These are phyloP conservation scores for Termitomyces sp. DNA, from an alignment of 768 basidiomycete genomes.

Conservation along the genomic window DNA sequence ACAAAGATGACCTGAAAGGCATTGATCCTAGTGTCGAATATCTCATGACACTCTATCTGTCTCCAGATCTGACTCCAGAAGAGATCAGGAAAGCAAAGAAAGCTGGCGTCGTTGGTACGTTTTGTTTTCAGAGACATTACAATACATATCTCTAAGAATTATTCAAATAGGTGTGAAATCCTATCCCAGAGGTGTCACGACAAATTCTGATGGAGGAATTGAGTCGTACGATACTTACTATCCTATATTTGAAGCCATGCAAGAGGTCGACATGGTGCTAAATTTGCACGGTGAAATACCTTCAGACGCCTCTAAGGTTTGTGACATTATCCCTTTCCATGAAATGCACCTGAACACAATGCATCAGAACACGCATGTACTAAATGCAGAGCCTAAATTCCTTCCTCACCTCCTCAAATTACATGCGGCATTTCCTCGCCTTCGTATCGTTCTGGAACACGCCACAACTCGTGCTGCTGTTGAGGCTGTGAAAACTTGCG, in stretches of 20 bases:
- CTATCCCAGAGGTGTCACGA: constrained; percentile 96
- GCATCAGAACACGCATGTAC: constrained; percentile 76
- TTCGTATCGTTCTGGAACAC: constrained; percentile 96
- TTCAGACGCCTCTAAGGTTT: constrained; percentile 61
- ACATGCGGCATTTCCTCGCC: constrained; percentile 76
- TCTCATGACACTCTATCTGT: constrained; percentile 96
- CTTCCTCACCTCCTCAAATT: constrained; percentile 82
- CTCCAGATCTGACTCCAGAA: constrained; percentile 81
- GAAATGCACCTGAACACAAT: background rate
- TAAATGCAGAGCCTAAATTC: constrained; percentile 91
- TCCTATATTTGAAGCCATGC: constrained; percentile 90
- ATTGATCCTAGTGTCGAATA: constrained; percentile 80
- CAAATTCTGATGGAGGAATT: constrained; percentile 93
- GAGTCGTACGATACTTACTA: constrained; percentile 95
- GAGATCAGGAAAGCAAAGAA: constrained; percentile 85
- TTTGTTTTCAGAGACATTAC: constrained; percentile 14
- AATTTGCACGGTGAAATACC: constrained; percentile 98
- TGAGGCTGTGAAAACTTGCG: constrained; percentile 76
- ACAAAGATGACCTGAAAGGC: constrained; percentile 67
- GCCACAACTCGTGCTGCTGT: constrained; percentile 92
- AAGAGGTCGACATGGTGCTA: constrained; percentile 88
- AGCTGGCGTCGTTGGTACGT: constrained; percentile 69
- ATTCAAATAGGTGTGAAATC: constrained; percentile 74
- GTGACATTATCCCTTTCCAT: constrained; percentile 20
- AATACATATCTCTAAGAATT: background rate